A percentile compares a stretch with the other conserved stretches of the same genome.
Conservation (phyloP, 2,329 filamentous ascomycete species). For the Leptographium wingfieldii region DNA sequence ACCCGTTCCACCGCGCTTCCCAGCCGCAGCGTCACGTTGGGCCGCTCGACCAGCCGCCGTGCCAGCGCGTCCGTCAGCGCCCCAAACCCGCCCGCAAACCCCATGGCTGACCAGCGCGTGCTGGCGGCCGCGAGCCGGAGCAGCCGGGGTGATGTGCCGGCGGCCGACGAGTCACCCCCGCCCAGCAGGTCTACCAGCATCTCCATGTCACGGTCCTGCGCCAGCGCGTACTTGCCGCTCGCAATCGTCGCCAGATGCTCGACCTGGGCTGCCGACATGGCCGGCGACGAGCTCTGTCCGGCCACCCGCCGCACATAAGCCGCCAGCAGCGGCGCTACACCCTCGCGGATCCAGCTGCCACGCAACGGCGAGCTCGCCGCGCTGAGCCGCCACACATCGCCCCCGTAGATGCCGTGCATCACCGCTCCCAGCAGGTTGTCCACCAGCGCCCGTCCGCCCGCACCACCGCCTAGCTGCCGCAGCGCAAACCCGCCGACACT, state of each 20-base stretch:
- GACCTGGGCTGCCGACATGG: neutral
- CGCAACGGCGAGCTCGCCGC: constrained; percentile 20
- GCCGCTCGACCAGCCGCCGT: constrained; percentile 32
- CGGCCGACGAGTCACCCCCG: neutral
- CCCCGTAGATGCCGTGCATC: constrained; percentile 84
- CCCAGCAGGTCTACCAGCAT: constrained; percentile 9
- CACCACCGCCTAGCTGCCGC: constrained; percentile 29
- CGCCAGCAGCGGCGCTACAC: neutral
- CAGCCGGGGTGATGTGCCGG: neutral
- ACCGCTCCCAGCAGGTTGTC: constrained; percentile 66
- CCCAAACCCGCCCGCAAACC: constrained; percentile 48
- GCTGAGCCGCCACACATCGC: constrained; percentile 73
- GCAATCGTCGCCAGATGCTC: neutral
- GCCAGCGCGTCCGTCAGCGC: constrained; percentile 44
- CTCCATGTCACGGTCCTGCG: constrained; percentile 2
- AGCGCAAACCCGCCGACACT: constrained; percentile 57
- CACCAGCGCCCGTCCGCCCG: constrained; percentile 35
- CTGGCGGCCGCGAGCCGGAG: constrained; percentile 18
- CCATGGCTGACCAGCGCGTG: constrained; percentile 24
- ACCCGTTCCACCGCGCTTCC: constrained; percentile 36
- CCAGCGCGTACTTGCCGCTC: neutral
- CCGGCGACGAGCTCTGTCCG: no score
- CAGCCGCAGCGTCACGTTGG: constrained; percentile 48
- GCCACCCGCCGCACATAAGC: neutral
- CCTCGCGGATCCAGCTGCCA: constrained; percentile 5